Conservation (phyloP, 176 grass and related monocot species). For the Triticum turgidum region DNA sequence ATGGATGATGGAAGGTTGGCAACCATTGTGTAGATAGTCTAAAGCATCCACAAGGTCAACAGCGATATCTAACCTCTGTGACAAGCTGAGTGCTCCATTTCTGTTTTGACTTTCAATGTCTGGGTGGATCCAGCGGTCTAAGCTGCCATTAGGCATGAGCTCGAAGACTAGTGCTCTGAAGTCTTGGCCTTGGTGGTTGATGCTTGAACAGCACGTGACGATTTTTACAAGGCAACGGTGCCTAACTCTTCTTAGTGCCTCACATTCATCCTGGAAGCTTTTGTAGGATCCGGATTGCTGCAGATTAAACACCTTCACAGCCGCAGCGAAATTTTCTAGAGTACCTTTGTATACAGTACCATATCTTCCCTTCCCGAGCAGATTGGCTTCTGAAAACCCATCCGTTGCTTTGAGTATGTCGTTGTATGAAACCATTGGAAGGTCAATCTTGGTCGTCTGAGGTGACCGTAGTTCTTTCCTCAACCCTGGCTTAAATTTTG, state of each 20-base stretch:
- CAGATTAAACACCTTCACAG: slow-evolving; percentile 38
- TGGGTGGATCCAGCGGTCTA: slow-evolving; percentile 41
- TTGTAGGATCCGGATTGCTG: slow-evolving; percentile 4
- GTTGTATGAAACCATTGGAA: slow-evolving; percentile 4
- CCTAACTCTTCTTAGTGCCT: slow-evolving; percentile 23
- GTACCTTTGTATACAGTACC: slow-evolving; percentile 14
- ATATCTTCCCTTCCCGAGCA: slow-evolving; percentile 25
- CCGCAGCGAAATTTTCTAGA: background rate
- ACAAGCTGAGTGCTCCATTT: background rate
- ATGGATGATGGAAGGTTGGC: slow-evolving; percentile 36
- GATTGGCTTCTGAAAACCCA: slow-evolving; percentile 27
- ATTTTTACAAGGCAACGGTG: slow-evolving; percentile 43
- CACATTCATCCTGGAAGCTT: slow-evolving; percentile 46
- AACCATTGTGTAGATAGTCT: slow-evolving; percentile 28
- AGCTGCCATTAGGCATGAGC: slow-evolving; percentile 29
- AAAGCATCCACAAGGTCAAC: slow-evolving; percentile 31
- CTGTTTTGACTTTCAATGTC: background rate
- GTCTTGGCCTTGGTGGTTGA: slow-evolving; percentile 29
- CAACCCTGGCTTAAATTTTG: background rate
- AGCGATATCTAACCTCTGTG: slow-evolving; percentile 11
- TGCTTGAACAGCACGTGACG: slow-evolving; percentile 35
- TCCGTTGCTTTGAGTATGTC: slow-evolving; percentile 15
- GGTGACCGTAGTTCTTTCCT: background rate
- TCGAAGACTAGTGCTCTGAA: slow-evolving; percentile 38
- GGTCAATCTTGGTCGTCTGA: background rate